phyloP scores from a whole-genome alignment of 2,329 filamentous ascomycete species.

The Bretziella fagacearum region DNA sequence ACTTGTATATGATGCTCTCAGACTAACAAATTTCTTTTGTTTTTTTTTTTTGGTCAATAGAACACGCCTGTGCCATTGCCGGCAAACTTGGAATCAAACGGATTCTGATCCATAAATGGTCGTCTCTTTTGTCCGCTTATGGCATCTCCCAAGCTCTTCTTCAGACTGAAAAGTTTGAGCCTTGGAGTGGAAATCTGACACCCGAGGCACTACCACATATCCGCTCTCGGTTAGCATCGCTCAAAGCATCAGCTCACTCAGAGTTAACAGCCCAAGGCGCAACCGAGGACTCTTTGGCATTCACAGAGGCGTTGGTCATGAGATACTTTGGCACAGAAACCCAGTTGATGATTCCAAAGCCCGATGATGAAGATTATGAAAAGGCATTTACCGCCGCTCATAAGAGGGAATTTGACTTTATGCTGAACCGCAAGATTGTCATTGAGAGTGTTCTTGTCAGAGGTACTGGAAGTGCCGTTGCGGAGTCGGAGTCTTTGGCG shows the following conservation, averaged over 20 bases:
- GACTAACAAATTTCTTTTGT: too few relatives aligned
- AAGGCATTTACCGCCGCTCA: slow-evolving; percentile 53
- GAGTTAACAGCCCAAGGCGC: slow-evolving; percentile 25
- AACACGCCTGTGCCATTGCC: slow-evolving; percentile 29
- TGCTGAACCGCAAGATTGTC: slow-evolving; percentile 27
- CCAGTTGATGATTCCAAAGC: slow-evolving; percentile 24
- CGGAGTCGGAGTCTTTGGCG: neutral
- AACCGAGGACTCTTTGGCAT: slow-evolving; percentile 24
- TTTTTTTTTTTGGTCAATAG: too few relatives aligned
- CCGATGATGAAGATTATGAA: slow-evolving; percentile 36
- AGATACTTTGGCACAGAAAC: slow-evolving; percentile 20
- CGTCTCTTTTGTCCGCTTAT: slow-evolving; percentile 30
- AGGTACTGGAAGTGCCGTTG: slow-evolving; percentile 19
- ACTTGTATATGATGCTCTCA: neutral
- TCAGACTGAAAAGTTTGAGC: slow-evolving; percentile 25
- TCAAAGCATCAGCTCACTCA: slow-evolving; percentile 18
- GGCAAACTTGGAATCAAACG: slow-evolving; percentile 26
- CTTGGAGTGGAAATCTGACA: slow-evolving; percentile 20
- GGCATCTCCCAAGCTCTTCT: slow-evolving; percentile 30
- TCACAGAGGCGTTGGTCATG: slow-evolving; percentile 29
- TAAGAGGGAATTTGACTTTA: slow-evolving; percentile 60
- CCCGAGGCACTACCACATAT: slow-evolving; percentile 15
- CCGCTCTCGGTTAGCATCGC: slow-evolving; percentile 24
- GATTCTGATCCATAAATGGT: slow-evolving; percentile 29
- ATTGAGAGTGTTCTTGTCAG: slow-evolving; percentile 29